Evolutionary conservation across 257 asterid genomes (phyloP).

Genomic region (Orobanche coerulescens): DNA sequence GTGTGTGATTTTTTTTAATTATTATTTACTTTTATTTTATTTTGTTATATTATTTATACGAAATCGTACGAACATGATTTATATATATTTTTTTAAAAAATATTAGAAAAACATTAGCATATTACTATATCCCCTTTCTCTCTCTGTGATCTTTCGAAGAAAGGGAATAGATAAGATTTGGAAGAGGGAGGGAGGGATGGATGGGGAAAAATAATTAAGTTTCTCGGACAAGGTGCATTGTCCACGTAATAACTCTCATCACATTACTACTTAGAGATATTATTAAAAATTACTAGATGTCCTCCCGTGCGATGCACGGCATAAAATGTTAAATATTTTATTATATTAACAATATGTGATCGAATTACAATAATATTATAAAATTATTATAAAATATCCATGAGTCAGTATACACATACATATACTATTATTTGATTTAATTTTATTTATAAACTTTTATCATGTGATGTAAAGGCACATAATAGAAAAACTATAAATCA

Average conservation of each 20-base stretch:
- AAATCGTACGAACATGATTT: slow-evolving; percentile 67
- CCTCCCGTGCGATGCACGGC: neutral
- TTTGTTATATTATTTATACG: slow-evolving; percentile 26
- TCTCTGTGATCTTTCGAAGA: slow-evolving; percentile 29
- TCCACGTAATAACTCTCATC: slow-evolving; percentile 41
- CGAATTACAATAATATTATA: too few relatives aligned
- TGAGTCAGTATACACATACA: too few relatives aligned
- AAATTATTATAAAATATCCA: too few relatives aligned
- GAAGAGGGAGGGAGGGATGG: slow-evolving; percentile 29
- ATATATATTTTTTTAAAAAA: too few relatives aligned
- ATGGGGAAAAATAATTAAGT: slow-evolving; percentile 55
- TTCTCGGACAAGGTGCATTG: slow-evolving; percentile 65
- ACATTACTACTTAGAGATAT: slow-evolving; percentile 30
- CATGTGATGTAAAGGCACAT: too few relatives aligned
- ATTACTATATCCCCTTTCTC: slow-evolving; percentile 11
- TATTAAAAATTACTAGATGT: slow-evolving; percentile 28
- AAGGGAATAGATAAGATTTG: slow-evolving; percentile 53
- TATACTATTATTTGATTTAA: too few relatives aligned
- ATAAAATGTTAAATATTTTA: too few relatives aligned
- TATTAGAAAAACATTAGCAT: neutral
- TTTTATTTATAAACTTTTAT: too few relatives aligned
- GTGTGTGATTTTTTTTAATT: slow-evolving; percentile 28
- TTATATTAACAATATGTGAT: too few relatives aligned
- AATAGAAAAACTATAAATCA: too few relatives aligned
- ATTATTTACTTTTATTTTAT: slow-evolving; percentile 18